phyloP scores from a whole-genome alignment of 192 early-diverging fungal genomes.

The Phycomyces blakesleeanus region DNA sequence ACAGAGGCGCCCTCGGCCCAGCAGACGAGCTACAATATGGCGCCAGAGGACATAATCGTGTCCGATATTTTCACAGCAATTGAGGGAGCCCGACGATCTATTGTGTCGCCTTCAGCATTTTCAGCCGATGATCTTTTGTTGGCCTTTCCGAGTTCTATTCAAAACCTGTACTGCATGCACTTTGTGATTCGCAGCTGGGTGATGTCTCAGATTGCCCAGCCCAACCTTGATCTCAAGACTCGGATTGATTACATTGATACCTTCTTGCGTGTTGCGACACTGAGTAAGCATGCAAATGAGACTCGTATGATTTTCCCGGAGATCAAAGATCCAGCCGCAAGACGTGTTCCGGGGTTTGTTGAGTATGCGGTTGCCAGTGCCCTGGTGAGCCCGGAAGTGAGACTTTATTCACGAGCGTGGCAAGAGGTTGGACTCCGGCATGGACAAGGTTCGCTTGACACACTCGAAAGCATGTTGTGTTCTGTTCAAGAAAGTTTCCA shows the following conservation, averaged over 20 bases:
- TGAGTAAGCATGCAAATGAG: slow-evolving; percentile 40
- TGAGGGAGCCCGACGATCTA: slow-evolving; percentile 46
- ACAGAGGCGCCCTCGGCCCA: slow-evolving; percentile 8
- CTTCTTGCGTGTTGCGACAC: slow-evolving; percentile 55
- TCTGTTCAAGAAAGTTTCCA: slow-evolving; percentile 1
- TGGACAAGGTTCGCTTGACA: slow-evolving; percentile 52
- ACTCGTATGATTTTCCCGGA: neutral
- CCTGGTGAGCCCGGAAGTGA: slow-evolving; percentile 66
- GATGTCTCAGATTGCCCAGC: slow-evolving; percentile 53
- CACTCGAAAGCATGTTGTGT: slow-evolving; percentile 41
- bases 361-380: slow-evolving; percentile 66
- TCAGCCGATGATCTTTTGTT: slow-evolving; percentile 50
- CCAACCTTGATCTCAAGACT: slow-evolving; percentile 40
- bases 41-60: slow-evolving; percentile 60
- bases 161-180: slow-evolving; percentile 61
- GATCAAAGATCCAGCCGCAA: neutral
- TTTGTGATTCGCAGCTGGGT: slow-evolving; percentile 67
- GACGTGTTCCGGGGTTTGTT: slow-evolving; percentile 62
- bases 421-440: slow-evolving; percentile 50
- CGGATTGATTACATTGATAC: slow-evolving; percentile 57
- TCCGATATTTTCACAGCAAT: slow-evolving; percentile 64
- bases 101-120: slow-evolving; percentile 42
- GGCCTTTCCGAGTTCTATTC: slow-evolving; percentile 62
- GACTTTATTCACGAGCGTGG: slow-evolving; percentile 64
- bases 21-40: neutral